Evolutionary conservation across 177 flowering plant genomes (phyloP).

Genomic region (Vitis hybrid): DNA sequence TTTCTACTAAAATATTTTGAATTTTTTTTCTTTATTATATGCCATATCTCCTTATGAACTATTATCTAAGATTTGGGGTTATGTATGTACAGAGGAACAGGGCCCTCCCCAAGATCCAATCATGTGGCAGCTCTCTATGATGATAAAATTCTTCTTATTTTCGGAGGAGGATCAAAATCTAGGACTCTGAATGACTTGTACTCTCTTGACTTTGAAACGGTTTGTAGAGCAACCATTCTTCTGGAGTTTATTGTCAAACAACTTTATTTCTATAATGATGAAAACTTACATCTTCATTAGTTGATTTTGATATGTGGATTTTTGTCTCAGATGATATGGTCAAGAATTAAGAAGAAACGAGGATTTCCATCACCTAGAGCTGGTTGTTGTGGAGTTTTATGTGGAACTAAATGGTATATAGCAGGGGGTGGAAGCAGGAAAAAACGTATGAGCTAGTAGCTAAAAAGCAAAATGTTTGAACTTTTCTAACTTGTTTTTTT

Average conservation of each 20-base stretch:
- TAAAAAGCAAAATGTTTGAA: constrained; percentile 2
- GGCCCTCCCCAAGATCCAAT: constrained; percentile 88
- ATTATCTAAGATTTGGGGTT: not conserved
- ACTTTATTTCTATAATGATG: not conserved
- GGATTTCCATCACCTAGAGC: constrained; percentile 98
- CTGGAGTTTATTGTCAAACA: not conserved
- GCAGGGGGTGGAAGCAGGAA: constrained; percentile 95
- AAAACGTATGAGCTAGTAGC: constrained; percentile 56
- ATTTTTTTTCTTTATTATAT: not conserved
- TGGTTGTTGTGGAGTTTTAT: constrained; percentile 86
- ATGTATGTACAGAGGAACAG: constrained; percentile 63
- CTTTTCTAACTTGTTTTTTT: constrained; percentile 4
- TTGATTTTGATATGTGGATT: constrained; percentile 7
- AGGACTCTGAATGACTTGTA: constrained; percentile 81
- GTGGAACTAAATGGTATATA: constrained; percentile 94
- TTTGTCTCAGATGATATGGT: constrained; percentile 86
- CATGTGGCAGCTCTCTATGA: constrained; percentile 91
- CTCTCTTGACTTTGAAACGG: constrained; percentile 96
- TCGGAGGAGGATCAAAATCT: constrained; percentile 93
- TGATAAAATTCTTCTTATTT: constrained; percentile 72
- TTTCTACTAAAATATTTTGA: not conserved
- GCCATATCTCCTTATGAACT: not conserved
- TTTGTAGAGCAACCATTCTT: constrained; percentile 25
- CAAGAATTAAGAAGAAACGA: constrained; percentile 62
- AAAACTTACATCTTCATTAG: not conserved